phyloP scores from a whole-genome alignment of 768 basidiomycete species.

The Tubosaeta sp. region DNA sequence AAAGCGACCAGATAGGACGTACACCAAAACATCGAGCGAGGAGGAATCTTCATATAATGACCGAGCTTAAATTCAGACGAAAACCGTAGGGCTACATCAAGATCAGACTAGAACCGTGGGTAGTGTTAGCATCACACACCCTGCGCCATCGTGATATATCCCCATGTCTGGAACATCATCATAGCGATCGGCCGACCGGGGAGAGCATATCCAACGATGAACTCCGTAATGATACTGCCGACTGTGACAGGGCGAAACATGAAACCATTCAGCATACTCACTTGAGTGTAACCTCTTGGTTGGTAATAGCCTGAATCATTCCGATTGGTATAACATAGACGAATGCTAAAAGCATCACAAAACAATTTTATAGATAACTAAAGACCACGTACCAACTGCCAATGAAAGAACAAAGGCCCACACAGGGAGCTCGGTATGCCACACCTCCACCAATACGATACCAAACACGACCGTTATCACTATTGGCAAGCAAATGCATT shows the following conservation, averaged over 20 bases:
- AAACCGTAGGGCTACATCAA: background rate
- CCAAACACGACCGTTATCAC: constrained; percentile 56
- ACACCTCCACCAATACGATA: constrained; percentile 55
- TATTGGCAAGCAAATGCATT: no score
- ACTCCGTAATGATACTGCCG: constrained; percentile 48
- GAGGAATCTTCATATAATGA: constrained; percentile 1
- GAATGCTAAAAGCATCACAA: constrained; percentile 37
- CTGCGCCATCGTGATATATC: constrained; percentile 60
- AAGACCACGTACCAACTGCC: constrained; percentile 21
- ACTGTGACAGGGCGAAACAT: background rate
- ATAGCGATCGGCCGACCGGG: constrained; percentile 69
- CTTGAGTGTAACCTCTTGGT: constrained; percentile 59
- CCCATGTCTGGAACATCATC: constrained; percentile 78
- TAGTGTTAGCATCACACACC: constrained; percentile 1
- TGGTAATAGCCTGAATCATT: constrained; percentile 74
- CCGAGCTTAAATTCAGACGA: background rate
- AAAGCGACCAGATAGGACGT: background rate
- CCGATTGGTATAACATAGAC: constrained; percentile 76
- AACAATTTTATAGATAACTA: no score
- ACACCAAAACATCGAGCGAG: constrained; percentile 51
- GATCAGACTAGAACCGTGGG: background rate
- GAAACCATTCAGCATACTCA: constrained; percentile 1
- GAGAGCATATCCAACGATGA: constrained; percentile 55
- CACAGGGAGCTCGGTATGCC: constrained; percentile 47
- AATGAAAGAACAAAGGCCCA: constrained; percentile 42